Percentiles rank a stretch among this genome's conserved stretches.
These are phyloP conservation scores for Gomphus bonarii DNA, from an alignment of 1,284 basidiomycete genomes.

Conservation along the genomic window DNA sequence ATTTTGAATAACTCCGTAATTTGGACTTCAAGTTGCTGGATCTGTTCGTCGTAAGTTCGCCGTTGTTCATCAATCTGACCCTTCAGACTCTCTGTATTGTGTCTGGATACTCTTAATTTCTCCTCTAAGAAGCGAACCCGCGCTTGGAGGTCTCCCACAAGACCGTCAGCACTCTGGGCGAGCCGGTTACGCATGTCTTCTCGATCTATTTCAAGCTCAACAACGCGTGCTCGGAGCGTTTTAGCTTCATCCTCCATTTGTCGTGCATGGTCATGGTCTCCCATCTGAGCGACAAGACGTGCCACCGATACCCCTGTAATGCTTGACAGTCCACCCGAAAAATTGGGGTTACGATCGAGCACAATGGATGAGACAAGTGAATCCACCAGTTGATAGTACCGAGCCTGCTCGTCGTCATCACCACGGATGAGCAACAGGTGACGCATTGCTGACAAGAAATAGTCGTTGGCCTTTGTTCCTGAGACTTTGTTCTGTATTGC, in stretches of 20 bases:
- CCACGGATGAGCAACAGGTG: conserved; percentile 87
- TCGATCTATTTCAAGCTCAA: conserved; percentile 60
- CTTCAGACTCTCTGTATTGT: conserved; percentile 66
- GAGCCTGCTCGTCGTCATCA: conserved; percentile 73
- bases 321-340: conserved; percentile 66
- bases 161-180: conserved; percentile 69
- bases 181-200: conserved; percentile 75
- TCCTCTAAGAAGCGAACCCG: conserved; percentile 71
- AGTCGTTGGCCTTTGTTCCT: conserved; percentile 72
- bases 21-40: conserved; percentile 83
- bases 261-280: conserved; percentile 83
- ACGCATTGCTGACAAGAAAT: conserved; percentile 88
- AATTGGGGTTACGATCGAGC: conserved; percentile 76
- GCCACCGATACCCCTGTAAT: conserved; percentile 87
- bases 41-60: conserved; percentile 76
- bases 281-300: conserved; percentile 82
- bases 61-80: conserved; percentile 77
- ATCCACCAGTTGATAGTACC: conserved; percentile 92
- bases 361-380: conserved; percentile 90
- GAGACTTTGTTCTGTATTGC: conserved; percentile 68
- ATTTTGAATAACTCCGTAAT: conserved; percentile 92
- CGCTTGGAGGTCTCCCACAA: conserved; percentile 74
- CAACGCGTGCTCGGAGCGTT: conserved; percentile 53
- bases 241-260: conserved; percentile 71
- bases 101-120: conserved; percentile 69